Evolutionary conservation across 768 basidiomycete species (phyloP).

Genomic region (Rossbeevera mucosa): DNA sequence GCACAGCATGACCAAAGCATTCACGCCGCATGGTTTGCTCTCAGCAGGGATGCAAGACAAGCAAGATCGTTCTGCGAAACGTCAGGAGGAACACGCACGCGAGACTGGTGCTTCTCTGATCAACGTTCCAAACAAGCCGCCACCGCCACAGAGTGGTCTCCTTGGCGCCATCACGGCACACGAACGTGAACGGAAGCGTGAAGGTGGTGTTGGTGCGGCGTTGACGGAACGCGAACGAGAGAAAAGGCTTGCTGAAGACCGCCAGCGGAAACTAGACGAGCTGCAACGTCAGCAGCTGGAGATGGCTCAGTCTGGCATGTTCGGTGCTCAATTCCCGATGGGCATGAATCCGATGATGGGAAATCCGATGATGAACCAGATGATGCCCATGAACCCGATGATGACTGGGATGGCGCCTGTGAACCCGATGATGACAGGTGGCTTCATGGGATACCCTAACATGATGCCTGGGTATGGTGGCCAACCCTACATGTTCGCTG

Average conservation of each 20-base stretch:
- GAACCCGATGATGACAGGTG: slow-evolving; percentile 52
- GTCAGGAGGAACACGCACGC: slow-evolving; percentile 89
- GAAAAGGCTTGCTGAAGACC: slow-evolving; percentile 84
- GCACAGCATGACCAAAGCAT: slow-evolving; percentile 85
- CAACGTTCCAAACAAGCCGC: slow-evolving; percentile 94
- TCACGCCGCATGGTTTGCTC: slow-evolving; percentile 89
- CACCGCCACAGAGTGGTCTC: slow-evolving; percentile 90
- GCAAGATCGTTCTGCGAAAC: slow-evolving; percentile 91
- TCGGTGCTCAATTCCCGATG: slow-evolving; percentile 43
- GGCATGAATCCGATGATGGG: slow-evolving; percentile 68
- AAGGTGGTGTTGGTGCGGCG: slow-evolving; percentile 91
- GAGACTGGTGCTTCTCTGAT: slow-evolving; percentile 89
- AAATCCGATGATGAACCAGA: slow-evolving; percentile 51
- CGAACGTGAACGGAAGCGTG: slow-evolving; percentile 89
- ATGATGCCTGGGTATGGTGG: slow-evolving; percentile 44
- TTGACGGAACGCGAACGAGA: slow-evolving; percentile 95
- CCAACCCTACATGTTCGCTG: slow-evolving; percentile 82
- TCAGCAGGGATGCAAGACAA: slow-evolving; percentile 95
- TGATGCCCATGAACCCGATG: slow-evolving; percentile 55
- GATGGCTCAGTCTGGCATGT: slow-evolving; percentile 82
- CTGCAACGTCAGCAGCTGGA: slow-evolving; percentile 86
- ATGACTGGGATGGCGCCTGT: slow-evolving; percentile 51
- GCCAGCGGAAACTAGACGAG: slow-evolving; percentile 90
- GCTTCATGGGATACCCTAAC: slow-evolving; percentile 39
- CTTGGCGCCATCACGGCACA: slow-evolving; percentile 95